Evolutionary conservation across 1,284 basidiomycete species (phyloP), one percentile per base, ranked within the genome.

Genomic region (Ustilago tritici): DNA sequence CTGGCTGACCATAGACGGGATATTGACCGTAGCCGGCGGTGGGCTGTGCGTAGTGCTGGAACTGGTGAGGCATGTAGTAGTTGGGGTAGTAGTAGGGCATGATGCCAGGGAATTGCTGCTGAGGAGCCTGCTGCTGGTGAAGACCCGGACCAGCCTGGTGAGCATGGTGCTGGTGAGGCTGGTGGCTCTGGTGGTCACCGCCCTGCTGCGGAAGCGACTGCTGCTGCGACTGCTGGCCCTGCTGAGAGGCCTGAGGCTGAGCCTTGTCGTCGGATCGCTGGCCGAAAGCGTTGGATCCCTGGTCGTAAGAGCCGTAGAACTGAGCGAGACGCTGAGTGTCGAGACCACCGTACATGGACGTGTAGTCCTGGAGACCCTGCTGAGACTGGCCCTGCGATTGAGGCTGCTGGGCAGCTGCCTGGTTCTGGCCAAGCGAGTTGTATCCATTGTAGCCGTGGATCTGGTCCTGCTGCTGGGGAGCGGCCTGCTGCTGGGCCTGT

Each of bases 71-170:
- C 76, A 84, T 78, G 77, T 86, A 86, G 82, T 86, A 86, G 61
- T 82, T 82, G 12, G 84, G 83, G 72, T 86, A 86, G 82, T 86
- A 86, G 76, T 84, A 84, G 19, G 84, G 84, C 82, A 84, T 83
- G 68, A 85, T 76, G 60, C 82, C 82, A 9, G 83, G 81, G 81
- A 78, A 85, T 43, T 78, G 81, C 79, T 84, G 82, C 58, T 74
- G 74, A 40, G 78, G 80, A 50, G 78, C 77, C 61, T 79, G 79
- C 63, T 75, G 83, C 70, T 77, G 76, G 66, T 81, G 79, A 15
- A 76, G 61, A 35, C 70, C 73, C 28, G 74, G 74, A 43, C 65
- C 70, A 17, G 76, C 66, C 56, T 75, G 82, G 72, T 76, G 80
- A 56, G 53, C 58, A 41, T 67, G 68, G 54, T 63, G 71, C 38